phyloP scores from a whole-genome alignment of 495 filamentous ascomycete genomes.

The Alectoria sarmentosa region DNA sequence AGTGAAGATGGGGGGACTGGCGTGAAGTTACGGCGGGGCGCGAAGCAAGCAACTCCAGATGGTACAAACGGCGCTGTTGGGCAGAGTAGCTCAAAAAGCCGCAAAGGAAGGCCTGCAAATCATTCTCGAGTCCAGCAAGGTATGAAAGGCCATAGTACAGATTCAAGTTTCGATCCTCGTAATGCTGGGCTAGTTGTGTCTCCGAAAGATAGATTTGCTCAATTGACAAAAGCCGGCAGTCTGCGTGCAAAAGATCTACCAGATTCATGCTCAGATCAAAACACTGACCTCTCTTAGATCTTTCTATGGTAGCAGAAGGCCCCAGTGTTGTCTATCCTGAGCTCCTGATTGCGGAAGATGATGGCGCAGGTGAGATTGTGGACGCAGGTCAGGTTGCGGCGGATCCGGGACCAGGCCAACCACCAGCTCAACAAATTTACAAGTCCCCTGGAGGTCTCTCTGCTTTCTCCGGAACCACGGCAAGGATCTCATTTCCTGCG shows the following conservation, averaged over 20 bases:
- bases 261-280: not conserved
- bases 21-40: constrained; percentile 19
- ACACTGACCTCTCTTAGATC: constrained; percentile 23
- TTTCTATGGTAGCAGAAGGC: constrained; percentile 34
- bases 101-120: constrained; percentile 7
- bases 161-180: not conserved
- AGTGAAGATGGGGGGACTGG: constrained; percentile 14
- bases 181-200: not conserved
- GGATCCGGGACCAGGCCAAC: not conserved
- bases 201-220: not conserved
- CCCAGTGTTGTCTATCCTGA: constrained; percentile 22
- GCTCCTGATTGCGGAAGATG: not conserved
- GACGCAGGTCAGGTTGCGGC: constrained; percentile 11
- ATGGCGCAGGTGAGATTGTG: constrained; percentile 6
- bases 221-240: not conserved
- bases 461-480: constrained; percentile 39
- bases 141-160: not conserved
- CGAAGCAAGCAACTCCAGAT: constrained; percentile 33
- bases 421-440: constrained; percentile 7
- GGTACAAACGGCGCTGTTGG: constrained; percentile 14
- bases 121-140: constrained; percentile 9
- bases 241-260: not conserved
- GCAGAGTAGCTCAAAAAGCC: constrained; percentile 10
- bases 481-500: constrained; percentile 32
- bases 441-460: constrained; percentile 33